Base-by-base conservation (phyloP, 1,284 basidiomycete genomes). In the Malassezia sp. region DNA sequence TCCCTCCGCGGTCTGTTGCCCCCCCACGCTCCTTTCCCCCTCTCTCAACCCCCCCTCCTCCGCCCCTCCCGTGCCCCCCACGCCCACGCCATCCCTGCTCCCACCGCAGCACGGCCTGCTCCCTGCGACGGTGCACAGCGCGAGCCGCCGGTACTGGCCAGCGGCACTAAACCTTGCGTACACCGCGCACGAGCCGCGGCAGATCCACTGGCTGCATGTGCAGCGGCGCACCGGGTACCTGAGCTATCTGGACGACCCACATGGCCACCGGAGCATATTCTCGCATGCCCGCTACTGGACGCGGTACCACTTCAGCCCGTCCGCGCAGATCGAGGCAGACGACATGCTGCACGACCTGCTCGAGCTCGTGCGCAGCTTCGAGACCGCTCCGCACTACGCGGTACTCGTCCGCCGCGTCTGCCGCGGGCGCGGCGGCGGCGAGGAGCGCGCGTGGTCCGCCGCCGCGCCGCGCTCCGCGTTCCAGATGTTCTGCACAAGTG, bases 191-290 rank as follows among this genome's bases (percentile, higher is more conserved):
- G 32, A 33, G n/a, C 24, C 28, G 24, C 38, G 42, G 14, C 18
- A 31, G 10, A 52, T 59, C 6, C 56, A 56, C 33, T 45, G 49
- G n/a, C 33, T 63, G n/a, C 55, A 55, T 28, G 90, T 96, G 47
- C 91, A 96, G 71, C 81, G 90, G 17, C 79, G 86, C 34, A 83
- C 86, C 0, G 89, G 88, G 1, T 90, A 89, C 71, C 75, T 95
- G 34, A 85, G 85, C 67, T 96, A 96, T 62, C 80, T 81, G 10
- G 84, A 87, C 57, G 91, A 96, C 72, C 86, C 90, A 0, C 80
- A 84, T 54, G 90, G 90, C 6, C 88, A 85, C 58, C 78, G 88
- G 37, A 88, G 85, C 69, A 76, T 95, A 40, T 43, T 53, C n/a
- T 49, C 57, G 24, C 41, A 49, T 5, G 41, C 52, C 4, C 28